phyloP scores from a whole-genome alignment of 331 rosid species.

The Malus hybrid region DNA sequence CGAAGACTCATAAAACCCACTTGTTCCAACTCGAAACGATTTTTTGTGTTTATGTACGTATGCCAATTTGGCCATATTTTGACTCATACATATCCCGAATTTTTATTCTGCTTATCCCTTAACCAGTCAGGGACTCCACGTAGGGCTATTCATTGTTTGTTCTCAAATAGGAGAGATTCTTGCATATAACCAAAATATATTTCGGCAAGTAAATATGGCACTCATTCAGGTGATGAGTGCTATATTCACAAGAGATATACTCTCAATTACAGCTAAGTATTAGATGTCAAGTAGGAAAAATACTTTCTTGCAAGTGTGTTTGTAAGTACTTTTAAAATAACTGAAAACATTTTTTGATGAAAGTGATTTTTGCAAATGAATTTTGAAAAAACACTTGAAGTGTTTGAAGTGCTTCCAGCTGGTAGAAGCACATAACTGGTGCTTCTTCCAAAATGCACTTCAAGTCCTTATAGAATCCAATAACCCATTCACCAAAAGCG shows the following conservation, averaged over 20 bases:
- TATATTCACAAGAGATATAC: too few relatives aligned
- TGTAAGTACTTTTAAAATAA: too few relatives aligned
- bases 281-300: neutral
- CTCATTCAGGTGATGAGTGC: neutral
- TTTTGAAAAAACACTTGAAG: too few relatives aligned
- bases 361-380: neutral
- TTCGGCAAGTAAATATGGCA: too few relatives aligned
- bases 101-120: neutral
- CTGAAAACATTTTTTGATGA: too few relatives aligned
- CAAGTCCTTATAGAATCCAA: neutral
- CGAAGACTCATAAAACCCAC: constrained; percentile 1
- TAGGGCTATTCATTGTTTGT: neutral
- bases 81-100: neutral
- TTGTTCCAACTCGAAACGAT: constrained; percentile 1
- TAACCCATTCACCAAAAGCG: fast-evolving
- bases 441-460: too few relatives aligned
- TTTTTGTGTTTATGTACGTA: constrained; percentile 38
- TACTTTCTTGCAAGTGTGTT: neutral
- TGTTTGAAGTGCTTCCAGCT: too few relatives aligned
- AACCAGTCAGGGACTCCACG: constrained; percentile 1
- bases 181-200: neutral
- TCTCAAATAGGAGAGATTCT: neutral
- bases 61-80: constrained; percentile 30
- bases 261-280: neutral
- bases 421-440: neutral